phyloP scores from a whole-genome alignment of 2,329 filamentous ascomycete species.

The Emmonsiellopsis sp. region DNA sequence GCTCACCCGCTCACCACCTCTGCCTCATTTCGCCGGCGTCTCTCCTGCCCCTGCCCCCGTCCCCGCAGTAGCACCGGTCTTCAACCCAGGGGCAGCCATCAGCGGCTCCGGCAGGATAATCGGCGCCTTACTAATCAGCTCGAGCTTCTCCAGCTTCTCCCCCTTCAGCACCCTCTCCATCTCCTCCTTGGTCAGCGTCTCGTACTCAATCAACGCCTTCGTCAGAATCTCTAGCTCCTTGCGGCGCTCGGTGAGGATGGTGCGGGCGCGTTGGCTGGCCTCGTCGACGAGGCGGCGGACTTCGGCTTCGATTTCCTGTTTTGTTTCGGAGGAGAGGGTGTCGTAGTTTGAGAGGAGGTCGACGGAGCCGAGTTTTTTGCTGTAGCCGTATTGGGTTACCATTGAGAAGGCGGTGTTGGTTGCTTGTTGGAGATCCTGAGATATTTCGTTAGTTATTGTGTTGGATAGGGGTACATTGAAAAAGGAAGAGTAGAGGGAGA shows the following conservation, averaged over 20 bases:
- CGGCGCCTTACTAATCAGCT: slow-evolving; percentile 40
- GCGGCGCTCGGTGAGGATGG: slow-evolving; percentile 63
- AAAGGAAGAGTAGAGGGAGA: background rate
- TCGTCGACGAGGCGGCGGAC: slow-evolving; percentile 78
- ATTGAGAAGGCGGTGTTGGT: slow-evolving; percentile 77
- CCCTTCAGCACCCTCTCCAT: slow-evolving; percentile 84
- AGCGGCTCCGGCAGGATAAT: slow-evolving; percentile 57
- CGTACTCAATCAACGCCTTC: slow-evolving; percentile 84
- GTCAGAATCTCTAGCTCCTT: slow-evolving; percentile 82
- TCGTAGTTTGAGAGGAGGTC: slow-evolving; percentile 77
- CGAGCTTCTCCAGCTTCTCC: slow-evolving; percentile 64
- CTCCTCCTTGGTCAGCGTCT: slow-evolving; percentile 80
- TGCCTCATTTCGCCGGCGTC: no score
- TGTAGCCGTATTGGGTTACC: slow-evolving; percentile 87
- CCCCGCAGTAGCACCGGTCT: background rate
- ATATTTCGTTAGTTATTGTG: slow-evolving; percentile 10
- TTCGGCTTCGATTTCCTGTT: slow-evolving; percentile 76
- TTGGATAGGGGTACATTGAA: background rate
- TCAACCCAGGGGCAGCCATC: slow-evolving; percentile 13
- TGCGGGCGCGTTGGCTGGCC: slow-evolving; percentile 62
- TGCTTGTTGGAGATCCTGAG: slow-evolving; percentile 69
- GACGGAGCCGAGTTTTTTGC: slow-evolving; percentile 74
- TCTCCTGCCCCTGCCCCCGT: no score
- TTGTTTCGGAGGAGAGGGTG: slow-evolving; percentile 73
- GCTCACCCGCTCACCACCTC: no score